Percentiles rank a stretch among this genome's conserved stretches.
phyloP scores from a whole-genome alignment of 2,329 filamentous ascomycete genomes.

The Arthrobotrys sinensis region DNA sequence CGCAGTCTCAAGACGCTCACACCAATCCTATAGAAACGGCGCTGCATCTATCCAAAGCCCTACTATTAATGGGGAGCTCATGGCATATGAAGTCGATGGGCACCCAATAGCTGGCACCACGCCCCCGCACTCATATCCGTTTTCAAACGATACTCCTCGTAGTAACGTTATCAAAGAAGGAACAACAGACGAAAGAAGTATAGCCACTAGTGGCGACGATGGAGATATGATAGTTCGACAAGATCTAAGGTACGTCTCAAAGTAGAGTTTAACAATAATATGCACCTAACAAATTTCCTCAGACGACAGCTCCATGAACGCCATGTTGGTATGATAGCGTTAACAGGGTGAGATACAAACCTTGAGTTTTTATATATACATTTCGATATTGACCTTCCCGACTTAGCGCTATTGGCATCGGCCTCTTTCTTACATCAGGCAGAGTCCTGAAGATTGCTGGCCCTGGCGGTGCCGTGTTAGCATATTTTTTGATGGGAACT shows the following conservation, averaged over 20 bases:
- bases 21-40: constrained; percentile 45
- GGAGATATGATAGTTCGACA: constrained; percentile 57
- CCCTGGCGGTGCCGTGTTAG: constrained; percentile 67
- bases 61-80: constrained; percentile 28
- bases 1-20: constrained; percentile 46
- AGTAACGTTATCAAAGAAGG: constrained; percentile 40
- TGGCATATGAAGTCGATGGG: constrained; percentile 52
- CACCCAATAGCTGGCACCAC: constrained; percentile 3
- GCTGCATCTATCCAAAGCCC: constrained; percentile 30
- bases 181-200: constrained; percentile 53
- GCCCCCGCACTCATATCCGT: constrained; percentile 22
- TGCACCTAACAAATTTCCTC: constrained; percentile 8
- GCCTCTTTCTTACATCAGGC: constrained; percentile 67
- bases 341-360: constrained; percentile 65
- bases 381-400: background rate
- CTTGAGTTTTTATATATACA: background rate
- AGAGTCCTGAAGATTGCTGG: constrained; percentile 67
- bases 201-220: constrained; percentile 56
- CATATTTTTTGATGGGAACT: constrained; percentile 66
- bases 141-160: constrained; percentile 4
- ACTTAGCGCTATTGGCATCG: constrained; percentile 65
- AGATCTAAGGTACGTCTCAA: constrained; percentile 39
- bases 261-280: background rate
- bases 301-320: constrained; percentile 63
- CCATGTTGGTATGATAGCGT: constrained; percentile 67